Conservation (phyloP, 495 filamentous ascomycete genomes). For the Ramalina intermedia region DNA sequence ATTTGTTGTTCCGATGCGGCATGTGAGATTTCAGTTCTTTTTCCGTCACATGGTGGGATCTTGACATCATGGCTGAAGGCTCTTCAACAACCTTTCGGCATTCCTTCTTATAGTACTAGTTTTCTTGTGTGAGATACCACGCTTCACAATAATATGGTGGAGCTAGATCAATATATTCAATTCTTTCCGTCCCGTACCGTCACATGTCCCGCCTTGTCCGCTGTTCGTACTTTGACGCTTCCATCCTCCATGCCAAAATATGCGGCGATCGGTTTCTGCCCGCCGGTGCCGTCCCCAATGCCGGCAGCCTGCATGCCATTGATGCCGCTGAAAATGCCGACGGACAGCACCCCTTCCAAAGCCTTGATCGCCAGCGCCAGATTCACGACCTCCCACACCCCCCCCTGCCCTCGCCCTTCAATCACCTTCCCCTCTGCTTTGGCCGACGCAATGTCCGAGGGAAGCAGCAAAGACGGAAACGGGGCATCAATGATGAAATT, state of each 20-base stretch:
- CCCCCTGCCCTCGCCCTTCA: slow-evolving; percentile 34
- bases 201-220: slow-evolving; percentile 12
- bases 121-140: no score
- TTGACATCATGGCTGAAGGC: background rate
- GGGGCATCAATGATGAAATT: slow-evolving; percentile 90
- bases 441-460: slow-evolving; percentile 35
- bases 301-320: slow-evolving; percentile 54
- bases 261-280: slow-evolving; percentile 80
- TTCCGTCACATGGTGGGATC: no score
- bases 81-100: no score
- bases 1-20: background rate
- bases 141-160: no score
- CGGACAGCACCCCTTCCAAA: slow-evolving; percentile 79
- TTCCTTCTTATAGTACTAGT: no score
- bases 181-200: background rate
- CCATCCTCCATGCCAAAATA: slow-evolving; percentile 91
- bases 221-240: slow-evolving; percentile 38
- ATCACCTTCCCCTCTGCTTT: slow-evolving; percentile 15
- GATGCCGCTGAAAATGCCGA: slow-evolving; percentile 73
- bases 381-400: slow-evolving; percentile 63
- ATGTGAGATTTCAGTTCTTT: background rate
- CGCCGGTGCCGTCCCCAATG: slow-evolving; percentile 43
- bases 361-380: slow-evolving; percentile 59
- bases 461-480: slow-evolving; percentile 55
- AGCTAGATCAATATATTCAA: background rate